Evolutionary conservation across 1,139 yeast genomes (phyloP), one percentile per base, ranked within the genome.

Genomic region (Kodamaea sp.): DNA sequence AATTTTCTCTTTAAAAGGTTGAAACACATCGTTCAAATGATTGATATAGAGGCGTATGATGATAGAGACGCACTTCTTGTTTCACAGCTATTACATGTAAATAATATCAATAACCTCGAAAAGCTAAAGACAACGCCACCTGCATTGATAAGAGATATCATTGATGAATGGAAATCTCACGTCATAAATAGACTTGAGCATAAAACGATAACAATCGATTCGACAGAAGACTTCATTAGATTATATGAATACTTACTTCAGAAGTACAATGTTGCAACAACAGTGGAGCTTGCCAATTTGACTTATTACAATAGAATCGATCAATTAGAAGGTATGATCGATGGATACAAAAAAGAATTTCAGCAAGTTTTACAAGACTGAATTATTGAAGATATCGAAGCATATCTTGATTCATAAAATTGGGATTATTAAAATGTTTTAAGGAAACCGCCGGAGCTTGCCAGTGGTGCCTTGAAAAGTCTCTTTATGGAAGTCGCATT

Each of bases 201-300:
- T 5, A 34, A 46, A 24, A 29, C 41, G 6, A 38, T 41, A 1
- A 36, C 30, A 25, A 37, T 50, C 2, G 39, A 41, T 7, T 39
- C 55, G 8, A 40, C 44, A 7, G 37, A 31, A 7, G 50, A 55
- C 34, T 39, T 57, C 7, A 37, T 35, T 12, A 34, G 35, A 27
- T 29, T 56, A 6, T 58, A 55, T 39, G 40, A 41, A n/a, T 38
- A 41, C 11, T 34, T 55, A 32, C 44, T 58, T 15, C 45, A 40
- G 27, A 43, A 39, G 35, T 45, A 50, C 37, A 49, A 48, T 9
- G 58, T 53, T 29, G 37, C 34, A 11, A 50, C 41, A 23, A 53
- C 58, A 9, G 54, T 54, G 11, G 61, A 54, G n/a, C 50, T 56
- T 34, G 62, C 60, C n/a, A 54, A 58, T 37, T 26, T 39, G 4